Evolutionary conservation across 805 yeast species (phyloP).

Genomic region (Wickerhamomyces bisporus): DNA sequence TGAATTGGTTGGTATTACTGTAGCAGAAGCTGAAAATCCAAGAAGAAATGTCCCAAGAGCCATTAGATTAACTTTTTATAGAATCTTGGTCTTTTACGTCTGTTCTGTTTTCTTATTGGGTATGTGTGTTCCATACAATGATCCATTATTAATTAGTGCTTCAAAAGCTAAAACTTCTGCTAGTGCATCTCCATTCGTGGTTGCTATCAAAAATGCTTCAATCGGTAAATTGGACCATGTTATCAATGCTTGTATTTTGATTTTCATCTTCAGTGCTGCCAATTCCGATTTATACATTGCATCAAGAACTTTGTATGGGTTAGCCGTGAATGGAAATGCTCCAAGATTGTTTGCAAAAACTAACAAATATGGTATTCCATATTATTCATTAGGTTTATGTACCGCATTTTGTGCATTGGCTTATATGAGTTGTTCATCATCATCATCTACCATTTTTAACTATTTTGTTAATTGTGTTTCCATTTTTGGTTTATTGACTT

Average conservation of each 20-base stretch:
- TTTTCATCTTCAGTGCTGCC: conserved; percentile 77
- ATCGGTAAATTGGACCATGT: conserved; percentile 68
- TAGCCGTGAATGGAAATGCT: conserved; percentile 70
- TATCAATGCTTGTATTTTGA: conserved; percentile 70
- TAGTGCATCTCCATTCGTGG: conserved; percentile 79
- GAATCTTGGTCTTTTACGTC: conserved; percentile 61
- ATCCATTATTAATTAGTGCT: conserved; percentile 42
- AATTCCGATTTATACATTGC: conserved; percentile 77
- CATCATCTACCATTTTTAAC: conserved; percentile 52
- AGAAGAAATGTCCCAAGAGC: conserved; percentile 68
- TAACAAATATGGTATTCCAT: conserved; percentile 68
- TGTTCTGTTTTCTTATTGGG: conserved; percentile 59
- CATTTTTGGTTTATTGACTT: conserved; percentile 68
- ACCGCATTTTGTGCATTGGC: conserved; percentile 56
- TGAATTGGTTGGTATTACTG: conserved; percentile 66
- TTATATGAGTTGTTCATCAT: conserved; percentile 59
- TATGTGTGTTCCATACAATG: conserved; percentile 59
- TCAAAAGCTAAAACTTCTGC: conserved; percentile 49
- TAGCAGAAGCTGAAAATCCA: conserved; percentile 70
- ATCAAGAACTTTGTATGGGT: conserved; percentile 67
- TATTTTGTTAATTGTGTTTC: conserved; percentile 76
- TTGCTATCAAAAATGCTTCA: conserved; percentile 66
- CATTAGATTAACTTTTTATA: conserved; percentile 61
- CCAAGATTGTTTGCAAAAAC: conserved; percentile 63
- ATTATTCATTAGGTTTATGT: conserved; percentile 46